A percentile compares a stretch with the other conserved stretches of the same genome.
Evolutionary conservation across 1,139 yeast genomes (phyloP).

Genomic region (Nadsonia starkeyi-henricii): DNA sequence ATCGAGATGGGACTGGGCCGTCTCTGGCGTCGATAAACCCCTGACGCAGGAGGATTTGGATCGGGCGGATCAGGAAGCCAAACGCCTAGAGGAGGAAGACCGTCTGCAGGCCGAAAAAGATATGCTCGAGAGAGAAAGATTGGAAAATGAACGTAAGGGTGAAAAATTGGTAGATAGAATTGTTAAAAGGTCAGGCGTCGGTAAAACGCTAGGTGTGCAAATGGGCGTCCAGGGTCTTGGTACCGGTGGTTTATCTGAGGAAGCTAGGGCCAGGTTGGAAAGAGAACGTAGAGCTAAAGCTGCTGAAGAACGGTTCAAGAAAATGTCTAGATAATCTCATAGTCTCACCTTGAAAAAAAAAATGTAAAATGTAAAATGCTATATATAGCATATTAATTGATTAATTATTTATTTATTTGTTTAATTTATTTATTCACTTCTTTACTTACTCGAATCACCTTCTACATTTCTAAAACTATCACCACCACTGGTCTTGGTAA

Average conservation of each 20-base stretch:
- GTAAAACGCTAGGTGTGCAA: slow-evolving; percentile 23
- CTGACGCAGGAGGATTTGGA: slow-evolving; percentile 51
- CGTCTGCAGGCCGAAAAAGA: slow-evolving; percentile 20
- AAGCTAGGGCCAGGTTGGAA: slow-evolving; percentile 64
- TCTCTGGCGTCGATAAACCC: slow-evolving; percentile 53
- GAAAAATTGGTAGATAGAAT: slow-evolving; percentile 20
- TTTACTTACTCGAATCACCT: neutral
- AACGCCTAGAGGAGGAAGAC: slow-evolving; percentile 26
- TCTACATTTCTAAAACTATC: neutral
- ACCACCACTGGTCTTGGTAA: slow-evolving; percentile 8
- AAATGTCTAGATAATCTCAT: slow-evolving; percentile 6
- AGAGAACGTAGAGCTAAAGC: slow-evolving; percentile 95
- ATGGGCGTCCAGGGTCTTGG: slow-evolving; percentile 15
- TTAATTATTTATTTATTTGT: too few relatives aligned
- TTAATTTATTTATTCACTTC: too few relatives aligned
- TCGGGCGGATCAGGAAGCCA: slow-evolving; percentile 20
- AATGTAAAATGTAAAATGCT: too few relatives aligned
- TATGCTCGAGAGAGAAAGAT: slow-evolving; percentile 26
- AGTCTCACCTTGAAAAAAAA: too few relatives aligned
- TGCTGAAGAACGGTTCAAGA: slow-evolving; percentile 70
- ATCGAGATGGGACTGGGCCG: slow-evolving; percentile 50
- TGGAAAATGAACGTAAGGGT: slow-evolving; percentile 19
- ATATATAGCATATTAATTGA: too few relatives aligned
- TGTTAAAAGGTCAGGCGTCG: slow-evolving; percentile 21
- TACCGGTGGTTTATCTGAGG: slow-evolving; percentile 37